A percentile compares a stretch with the other conserved stretches of the same genome.
phyloP scores from a whole-genome alignment of 805 yeast species.

The Candida xiaguanensis region DNA sequence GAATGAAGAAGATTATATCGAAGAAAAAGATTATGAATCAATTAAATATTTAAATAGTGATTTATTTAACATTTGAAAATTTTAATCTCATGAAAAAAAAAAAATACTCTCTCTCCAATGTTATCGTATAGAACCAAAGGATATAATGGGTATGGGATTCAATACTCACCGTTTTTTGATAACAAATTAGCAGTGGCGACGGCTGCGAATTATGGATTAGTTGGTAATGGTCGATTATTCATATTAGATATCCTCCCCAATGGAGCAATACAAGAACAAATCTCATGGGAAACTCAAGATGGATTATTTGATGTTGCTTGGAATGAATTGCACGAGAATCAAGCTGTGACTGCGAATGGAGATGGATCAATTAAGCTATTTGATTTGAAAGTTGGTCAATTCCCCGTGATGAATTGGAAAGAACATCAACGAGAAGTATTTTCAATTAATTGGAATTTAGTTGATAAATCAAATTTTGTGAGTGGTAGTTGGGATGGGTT shows the following conservation, averaged over 20 bases:
- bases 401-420: conserved; percentile 68
- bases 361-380: conserved; percentile 86
- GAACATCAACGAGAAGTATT: conserved; percentile 81
- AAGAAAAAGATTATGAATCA: conserved; percentile 17
- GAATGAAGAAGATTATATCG: conserved; percentile 22
- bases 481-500: conserved; percentile 93
- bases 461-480: conserved; percentile 64
- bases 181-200: conserved; percentile 86
- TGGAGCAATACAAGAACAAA: conserved; percentile 57
- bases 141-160: conserved; percentile 81
- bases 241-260: conserved; percentile 63
- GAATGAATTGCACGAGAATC: conserved; percentile 91
- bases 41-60: conserved; percentile 43
- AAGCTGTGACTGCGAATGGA: conserved; percentile 77
- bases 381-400: conserved; percentile 63
- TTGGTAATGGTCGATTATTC: conserved; percentile 85
- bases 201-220: conserved; percentile 89
- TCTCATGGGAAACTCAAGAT: conserved; percentile 84
- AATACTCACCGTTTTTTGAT: conserved; percentile 90
- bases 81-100: not conserved
- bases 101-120: conserved; percentile 41
- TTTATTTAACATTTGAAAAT: conserved; percentile 7
- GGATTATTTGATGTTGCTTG: conserved; percentile 85
- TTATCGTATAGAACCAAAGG: conserved; percentile 71
- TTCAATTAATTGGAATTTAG: conserved; percentile 68